Evolutionary conservation across 768 basidiomycete genomes (phyloP).

Genomic region (Termitomyces sp.): DNA sequence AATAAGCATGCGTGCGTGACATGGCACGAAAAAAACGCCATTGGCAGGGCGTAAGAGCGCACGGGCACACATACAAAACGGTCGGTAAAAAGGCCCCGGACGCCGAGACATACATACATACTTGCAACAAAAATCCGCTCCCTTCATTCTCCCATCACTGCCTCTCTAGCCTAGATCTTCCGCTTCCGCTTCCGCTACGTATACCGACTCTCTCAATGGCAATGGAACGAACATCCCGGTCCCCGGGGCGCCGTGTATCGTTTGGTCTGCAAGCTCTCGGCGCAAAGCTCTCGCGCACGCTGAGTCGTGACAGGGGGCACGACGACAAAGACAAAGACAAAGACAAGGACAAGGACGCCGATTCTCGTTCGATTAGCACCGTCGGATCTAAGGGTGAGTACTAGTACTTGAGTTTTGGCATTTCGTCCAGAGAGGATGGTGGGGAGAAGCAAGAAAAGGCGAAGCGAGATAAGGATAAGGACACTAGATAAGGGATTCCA

Average conservation of each 20-base stretch:
- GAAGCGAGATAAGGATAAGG: constrained; percentile 9
- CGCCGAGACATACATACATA: too few species aligned
- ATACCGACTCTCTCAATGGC: background rate
- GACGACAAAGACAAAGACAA: constrained; percentile 9
- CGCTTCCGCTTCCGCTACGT: too few species aligned
- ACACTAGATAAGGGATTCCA: background rate
- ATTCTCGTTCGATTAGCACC: constrained; percentile 7
- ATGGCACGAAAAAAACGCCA: constrained; percentile 8
- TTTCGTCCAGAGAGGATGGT: background rate
- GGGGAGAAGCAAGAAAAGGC: background rate
- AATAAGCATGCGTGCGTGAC: background rate
- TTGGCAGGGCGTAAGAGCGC: constrained; percentile 8
- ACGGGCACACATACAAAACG: constrained; percentile 4
- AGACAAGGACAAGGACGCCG: constrained; percentile 10
- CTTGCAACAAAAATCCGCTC: background rate
- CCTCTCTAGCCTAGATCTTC: too few species aligned
- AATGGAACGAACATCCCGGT: constrained; percentile 12
- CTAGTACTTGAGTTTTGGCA: too few species aligned
- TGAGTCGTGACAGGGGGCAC: constrained; percentile 12
- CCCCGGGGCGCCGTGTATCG: constrained; percentile 13
- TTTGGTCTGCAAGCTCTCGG: constrained; percentile 12
- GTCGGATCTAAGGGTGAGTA: constrained; percentile 12
- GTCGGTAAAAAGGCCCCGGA: background rate
- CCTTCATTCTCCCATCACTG: background rate
- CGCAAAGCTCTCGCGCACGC: constrained; percentile 15